Base-by-base conservation (phyloP, 1,284 basidiomycete species). In the Neonothopanus nambi region DNA sequence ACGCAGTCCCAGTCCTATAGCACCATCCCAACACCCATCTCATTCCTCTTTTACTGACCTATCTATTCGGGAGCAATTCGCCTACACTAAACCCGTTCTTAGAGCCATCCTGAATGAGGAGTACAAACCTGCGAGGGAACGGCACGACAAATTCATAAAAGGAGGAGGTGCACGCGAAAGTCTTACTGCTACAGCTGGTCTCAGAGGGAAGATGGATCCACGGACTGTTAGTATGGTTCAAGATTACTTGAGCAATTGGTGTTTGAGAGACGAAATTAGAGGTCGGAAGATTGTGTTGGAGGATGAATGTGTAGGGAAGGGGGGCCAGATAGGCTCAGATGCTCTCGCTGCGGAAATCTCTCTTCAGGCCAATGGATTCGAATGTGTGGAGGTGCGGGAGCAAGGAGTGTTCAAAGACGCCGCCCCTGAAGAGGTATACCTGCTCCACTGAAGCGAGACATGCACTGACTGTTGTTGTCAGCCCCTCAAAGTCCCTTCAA, bases 51-150 rank as follows among this genome's bases (percentile, higher is more conserved):
- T 87, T 58, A 62, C 59, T 36, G 63, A 70, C 26, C 73, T 87
- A 26, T 55, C 73, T 6, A 71, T 87, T n/a, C 71, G 71, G 9
- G 69, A 78, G 42, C 86, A 91, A 60, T 79, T 89, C 51, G 74
- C 71, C 17, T 86, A 87, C 61, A 75, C 79, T 24, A 87, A 84
- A 56, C 82, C 82, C 2, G 73, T 89, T 15, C 68, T 91, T 42
- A 66, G 63, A 21, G 81, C 81, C 2, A 77, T 89, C 40, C 65
- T 90, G 26, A 75, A 74, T 35, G 76, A 79, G 30, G 59, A 66
- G 23, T 90, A 87, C 63, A 61, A 56, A 2, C 88, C 88, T 4
- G 77, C 79, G 1, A 65, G 59, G 51, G 58, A 62, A 17, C 72
- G 72, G 18, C 81, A 88, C 55, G 68, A 70, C 1, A 65, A 63